Percentiles rank a stretch among this genome's conserved stretches.
Evolutionary conservation across 108 stramenopile genomes (phyloP).

Genomic region (Cyclotella sp.): DNA sequence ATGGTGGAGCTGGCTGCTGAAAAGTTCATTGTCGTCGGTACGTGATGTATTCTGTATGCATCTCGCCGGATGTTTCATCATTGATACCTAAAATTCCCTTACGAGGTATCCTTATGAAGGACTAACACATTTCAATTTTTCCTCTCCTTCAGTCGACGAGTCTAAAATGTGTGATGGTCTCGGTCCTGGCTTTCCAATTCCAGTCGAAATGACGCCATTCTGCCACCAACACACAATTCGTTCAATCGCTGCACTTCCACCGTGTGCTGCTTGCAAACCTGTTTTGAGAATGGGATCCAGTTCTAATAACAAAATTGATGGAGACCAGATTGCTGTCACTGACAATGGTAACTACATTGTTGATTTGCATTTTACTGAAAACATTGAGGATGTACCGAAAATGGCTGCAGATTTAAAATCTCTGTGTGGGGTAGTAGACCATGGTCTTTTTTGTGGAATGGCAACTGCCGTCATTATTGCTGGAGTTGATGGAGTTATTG

Average conservation of each 20-base stretch:
- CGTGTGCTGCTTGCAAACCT: constrained; percentile 87
- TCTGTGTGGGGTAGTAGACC: constrained; percentile 97
- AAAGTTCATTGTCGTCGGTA: constrained; percentile 89
- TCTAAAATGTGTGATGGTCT: constrained; percentile 95
- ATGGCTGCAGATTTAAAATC: constrained; percentile 92
- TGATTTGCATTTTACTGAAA: constrained; percentile 94
- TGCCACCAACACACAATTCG: constrained; percentile 97
- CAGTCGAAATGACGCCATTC: constrained; percentile 96
- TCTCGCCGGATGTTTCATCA: too few relatives aligned
- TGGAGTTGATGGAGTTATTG: constrained; percentile 83
- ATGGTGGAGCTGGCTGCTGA: constrained; percentile 92
- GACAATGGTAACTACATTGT: constrained; percentile 99
- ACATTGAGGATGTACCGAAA: constrained; percentile 87
- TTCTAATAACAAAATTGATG: constrained; percentile 87
- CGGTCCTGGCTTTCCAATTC: constrained; percentile 93
- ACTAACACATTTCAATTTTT: neutral
- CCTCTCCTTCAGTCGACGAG: constrained; percentile 82
- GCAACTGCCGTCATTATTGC: constrained; percentile 92
- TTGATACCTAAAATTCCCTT: too few relatives aligned
- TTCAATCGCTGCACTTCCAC: constrained; percentile 81
- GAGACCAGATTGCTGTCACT: constrained; percentile 96
- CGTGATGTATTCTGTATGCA: constrained; percentile 9
- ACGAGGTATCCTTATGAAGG: neutral
- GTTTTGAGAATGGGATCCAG: constrained; percentile 88
- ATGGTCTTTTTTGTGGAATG: constrained; percentile 96